Percentiles rank a stretch among this genome's conserved stretches.
phyloP scores from a whole-genome alignment of 2,329 filamentous ascomycete species.

The Stagonosporopsis vannaccii region DNA sequence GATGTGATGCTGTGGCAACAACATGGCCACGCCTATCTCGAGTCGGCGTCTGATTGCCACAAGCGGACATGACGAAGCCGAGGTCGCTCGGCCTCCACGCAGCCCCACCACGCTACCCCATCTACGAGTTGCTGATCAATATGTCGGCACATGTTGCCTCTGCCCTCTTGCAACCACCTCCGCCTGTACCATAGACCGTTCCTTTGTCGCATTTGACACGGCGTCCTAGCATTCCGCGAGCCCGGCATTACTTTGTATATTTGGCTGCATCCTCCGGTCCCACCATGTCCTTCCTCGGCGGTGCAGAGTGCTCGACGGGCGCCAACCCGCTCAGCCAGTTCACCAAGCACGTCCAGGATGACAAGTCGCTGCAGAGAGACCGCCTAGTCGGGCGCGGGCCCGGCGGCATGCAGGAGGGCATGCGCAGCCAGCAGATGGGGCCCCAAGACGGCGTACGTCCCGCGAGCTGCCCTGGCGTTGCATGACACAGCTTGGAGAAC shows the following conservation, averaged over 20 bases:
- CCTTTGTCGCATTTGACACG: conserved; percentile 10
- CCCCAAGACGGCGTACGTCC: conserved; percentile 67
- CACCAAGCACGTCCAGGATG: conserved; percentile 94
- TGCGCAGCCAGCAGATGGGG: conserved; percentile 74
- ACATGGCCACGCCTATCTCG: background rate
- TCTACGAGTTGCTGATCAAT: conserved; percentile 33
- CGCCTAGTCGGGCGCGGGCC: conserved; percentile 79
- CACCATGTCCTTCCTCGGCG: conserved; percentile 92
- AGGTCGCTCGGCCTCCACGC: conserved; percentile 17
- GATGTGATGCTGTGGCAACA: background rate
- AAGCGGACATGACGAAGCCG: conserved; percentile 13
- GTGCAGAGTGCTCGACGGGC: conserved; percentile 94
- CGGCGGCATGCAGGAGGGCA: conserved; percentile 74
- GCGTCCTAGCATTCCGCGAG: conserved; percentile 2
- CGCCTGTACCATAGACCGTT: conserved; percentile 13
- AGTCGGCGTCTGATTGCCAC: conserved; percentile 11
- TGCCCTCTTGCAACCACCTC: background rate
- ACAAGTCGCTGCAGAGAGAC: conserved; percentile 93
- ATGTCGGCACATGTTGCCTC: conserved; percentile 4
- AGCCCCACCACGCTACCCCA: conserved; percentile 27
- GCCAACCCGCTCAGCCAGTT: conserved; percentile 97
- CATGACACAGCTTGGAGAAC: background rate
- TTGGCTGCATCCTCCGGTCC: conserved; percentile 1
- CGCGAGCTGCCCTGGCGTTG: background rate
- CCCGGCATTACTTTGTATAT: background rate